Percentiles rank a stretch among this genome's conserved stretches.
Conservation (phyloP, 225 moss, liverwort and hornwort species). For the Bryum argenteum region DNA sequence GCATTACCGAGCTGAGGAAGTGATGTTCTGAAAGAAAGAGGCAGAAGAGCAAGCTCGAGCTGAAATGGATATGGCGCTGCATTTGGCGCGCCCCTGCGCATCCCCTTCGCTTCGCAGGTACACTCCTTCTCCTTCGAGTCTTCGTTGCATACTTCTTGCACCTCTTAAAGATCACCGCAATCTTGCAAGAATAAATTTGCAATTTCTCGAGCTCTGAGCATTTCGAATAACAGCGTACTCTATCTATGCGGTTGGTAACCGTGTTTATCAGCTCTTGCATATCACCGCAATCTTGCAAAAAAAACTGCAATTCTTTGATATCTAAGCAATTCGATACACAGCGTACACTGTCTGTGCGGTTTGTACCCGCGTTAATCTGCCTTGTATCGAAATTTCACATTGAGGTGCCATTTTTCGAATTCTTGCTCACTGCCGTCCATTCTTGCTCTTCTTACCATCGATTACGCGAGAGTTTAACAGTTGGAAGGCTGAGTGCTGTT, state of each 20-base stretch:
- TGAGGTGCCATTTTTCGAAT: too few species aligned
- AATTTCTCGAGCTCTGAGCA: constrained; percentile 2
- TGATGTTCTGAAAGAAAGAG: background rate
- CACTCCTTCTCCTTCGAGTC: background rate
- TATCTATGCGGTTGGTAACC: too few species aligned
- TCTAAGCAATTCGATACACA: background rate
- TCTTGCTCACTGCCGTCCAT: too few species aligned
- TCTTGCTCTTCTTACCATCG: too few species aligned
- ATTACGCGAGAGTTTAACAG: too few species aligned
- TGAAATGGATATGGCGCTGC: constrained; percentile 60
- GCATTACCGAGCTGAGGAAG: background rate
- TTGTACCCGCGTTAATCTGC: too few species aligned
- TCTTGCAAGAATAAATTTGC: background rate
- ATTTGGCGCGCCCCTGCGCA: constrained; percentile 47
- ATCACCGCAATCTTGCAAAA: background rate
- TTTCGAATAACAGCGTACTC: background rate
- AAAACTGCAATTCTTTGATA: background rate
- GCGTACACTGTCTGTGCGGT: too few species aligned
- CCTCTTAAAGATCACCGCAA: background rate
- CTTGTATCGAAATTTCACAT: too few species aligned
- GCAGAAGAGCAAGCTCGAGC: constrained; percentile 20
- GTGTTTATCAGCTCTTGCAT: background rate
- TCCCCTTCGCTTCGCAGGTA: constrained; percentile 45
- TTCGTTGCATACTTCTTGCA: background rate
- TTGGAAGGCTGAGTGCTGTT: too few species aligned